Base-by-base conservation (phyloP, 1,139 yeast species). In the Blastobotrys aristatus region DNA sequence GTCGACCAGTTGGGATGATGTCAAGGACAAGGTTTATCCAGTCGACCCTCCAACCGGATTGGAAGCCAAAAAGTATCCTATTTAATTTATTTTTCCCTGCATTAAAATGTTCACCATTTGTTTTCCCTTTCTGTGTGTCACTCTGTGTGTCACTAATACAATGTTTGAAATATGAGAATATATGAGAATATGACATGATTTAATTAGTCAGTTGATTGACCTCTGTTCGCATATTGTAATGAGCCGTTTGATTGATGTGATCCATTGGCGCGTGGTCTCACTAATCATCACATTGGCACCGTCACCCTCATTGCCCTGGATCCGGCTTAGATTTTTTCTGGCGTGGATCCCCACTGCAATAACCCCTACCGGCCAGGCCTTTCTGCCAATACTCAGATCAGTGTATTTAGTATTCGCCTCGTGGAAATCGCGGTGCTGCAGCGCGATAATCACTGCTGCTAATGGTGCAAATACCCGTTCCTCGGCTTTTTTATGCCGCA, bases 1-100 rank as follows among this genome's bases (percentile, higher is more conserved):
- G 53, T 87, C 95, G 44, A 94, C 98, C 5, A 85, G 87, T 63
- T 94, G 99, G 99, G 77, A 71, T n/a, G 96, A 88, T 52, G 97
- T 95, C 2, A 73, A 77, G 43, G 71, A 74, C 45, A 80, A 79
- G 54, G 74, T 67, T 31, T 86, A 84, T 48, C 88, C 84, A 56
- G 77, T 85, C 2, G 67, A 76, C 34, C 92, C 96, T 2, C 97
- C 97, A 0, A 85, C 81, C 14, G 72, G 69, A 18, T 58, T 65
- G 62, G 79, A 71, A 56, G 65, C 70, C 13, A 72, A 67, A 52
- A 53, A 62, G 26, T 72, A 34, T 22, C 29, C 73, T 70, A 59
- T 18, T 4, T 34, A 38, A 38, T 18, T 36, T 18, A 26, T n/a
- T 26, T 22, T n/a, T 36, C 6, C 8, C 11, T 36, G 17, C 30